A percentile compares a stretch with the other conserved stretches of the same genome.
phyloP scores from a whole-genome alignment of 305 asterid genomes.

The Coffea humblotiana region DNA sequence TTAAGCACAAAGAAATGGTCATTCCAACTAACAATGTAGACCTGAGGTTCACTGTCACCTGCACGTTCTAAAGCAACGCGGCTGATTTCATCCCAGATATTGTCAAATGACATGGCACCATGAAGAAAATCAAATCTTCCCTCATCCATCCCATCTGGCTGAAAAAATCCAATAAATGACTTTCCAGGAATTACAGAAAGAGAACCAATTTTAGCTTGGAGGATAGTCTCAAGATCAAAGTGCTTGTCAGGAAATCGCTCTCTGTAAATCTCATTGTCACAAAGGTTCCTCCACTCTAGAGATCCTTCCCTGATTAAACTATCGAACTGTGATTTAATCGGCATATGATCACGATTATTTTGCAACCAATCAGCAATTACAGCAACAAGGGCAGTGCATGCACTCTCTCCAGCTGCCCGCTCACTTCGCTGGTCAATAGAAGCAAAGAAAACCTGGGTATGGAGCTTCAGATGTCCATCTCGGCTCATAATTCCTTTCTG shows the following conservation, averaged over 20 bases:
- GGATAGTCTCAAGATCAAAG: conserved; percentile 92
- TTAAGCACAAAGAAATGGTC: conserved; percentile 92
- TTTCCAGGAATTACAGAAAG: conserved; percentile 66
- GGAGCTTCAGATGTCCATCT: conserved; percentile 79
- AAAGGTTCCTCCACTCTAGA: conserved; percentile 91
- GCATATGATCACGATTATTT: conserved; percentile 65
- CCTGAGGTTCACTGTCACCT: conserved; percentile 39
- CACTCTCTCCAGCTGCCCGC: conserved; percentile 94
- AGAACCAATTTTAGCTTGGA: conserved; percentile 69
- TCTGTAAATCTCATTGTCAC: conserved; percentile 59
- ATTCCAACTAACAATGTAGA: conserved; percentile 91
- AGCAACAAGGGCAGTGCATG: conserved; percentile 95
- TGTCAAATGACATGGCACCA: conserved; percentile 95
- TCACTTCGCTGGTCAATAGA: conserved; percentile 96
- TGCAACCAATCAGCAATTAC: conserved; percentile 98
- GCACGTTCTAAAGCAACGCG: conserved; percentile 33
- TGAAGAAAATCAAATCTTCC: conserved; percentile 78
- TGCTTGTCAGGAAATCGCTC: conserved; percentile 86
- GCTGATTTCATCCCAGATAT: conserved; percentile 92
- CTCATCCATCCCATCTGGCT: conserved; percentile 66
- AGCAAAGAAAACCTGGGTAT: conserved; percentile 80
- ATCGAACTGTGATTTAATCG: conserved; percentile 88
- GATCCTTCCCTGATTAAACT: conserved; percentile 88
- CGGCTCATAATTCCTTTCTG: conserved; percentile 79
- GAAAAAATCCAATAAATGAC: conserved; percentile 90